Base-by-base conservation (phyloP, 2,329 filamentous ascomycete species). In the Alternaria infectoria region DNA sequence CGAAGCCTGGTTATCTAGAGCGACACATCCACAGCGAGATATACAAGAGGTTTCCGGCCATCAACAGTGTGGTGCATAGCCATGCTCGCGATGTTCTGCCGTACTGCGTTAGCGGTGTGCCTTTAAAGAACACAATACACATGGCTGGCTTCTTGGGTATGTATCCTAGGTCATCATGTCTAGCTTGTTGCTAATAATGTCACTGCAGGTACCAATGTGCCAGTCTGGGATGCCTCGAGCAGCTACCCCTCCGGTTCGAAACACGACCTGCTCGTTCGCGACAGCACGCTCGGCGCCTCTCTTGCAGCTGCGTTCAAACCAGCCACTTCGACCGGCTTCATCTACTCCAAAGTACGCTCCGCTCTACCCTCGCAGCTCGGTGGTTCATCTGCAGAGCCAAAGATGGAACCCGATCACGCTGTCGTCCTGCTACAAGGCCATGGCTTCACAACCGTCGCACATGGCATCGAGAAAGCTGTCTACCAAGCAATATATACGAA, bases 1-100 rank as follows among this genome's bases (percentile, higher is more conserved):
- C 67, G 13, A 76, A 73, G 51, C 67, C 66, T 1, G 77, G 77
- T 8, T 84, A 81, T 59, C 60, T 77, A 5, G 83, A 85, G 70
- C 75, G 83, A 17, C 80, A 77, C 68, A 83, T 84, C 54, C 83
- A 85, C 70, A 77, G 76, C 57, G 79, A 81, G 58, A 81, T 84
- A 15, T 83, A 83, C 69, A 83, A 83, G 69, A 74, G 75, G 45
- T 84, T 82, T 67, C 78, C 77, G 1, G 75, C 71, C 6, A 79
- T 84, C 17, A 80, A 83, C 45, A 75, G 77, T 49, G 81, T 85
- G 3, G 76, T 84, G 1, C 82, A 84, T 65, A 79, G 78, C 15
- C 83, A 84, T 66, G 69, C 73, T 19, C 74, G 77, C 51, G 78
- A 80, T 45, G 79, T 84, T 3, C 61, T 84, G 21, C 82, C 82